Conservation (phyloP, 306 rosid genomes). For the Aeschynomene evenia region DNA sequence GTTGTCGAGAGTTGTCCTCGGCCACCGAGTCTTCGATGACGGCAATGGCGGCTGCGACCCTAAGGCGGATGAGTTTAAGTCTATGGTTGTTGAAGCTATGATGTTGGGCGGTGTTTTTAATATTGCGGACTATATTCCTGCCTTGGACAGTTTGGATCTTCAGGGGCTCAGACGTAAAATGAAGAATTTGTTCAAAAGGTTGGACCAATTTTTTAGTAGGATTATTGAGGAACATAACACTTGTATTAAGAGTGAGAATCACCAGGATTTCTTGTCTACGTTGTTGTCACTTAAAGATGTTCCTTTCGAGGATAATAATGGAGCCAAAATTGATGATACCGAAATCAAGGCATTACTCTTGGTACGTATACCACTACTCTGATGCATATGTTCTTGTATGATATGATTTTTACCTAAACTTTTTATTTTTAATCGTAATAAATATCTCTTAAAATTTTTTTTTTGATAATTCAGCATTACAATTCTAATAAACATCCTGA, state of each 20-base stretch:
- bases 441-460: no score
- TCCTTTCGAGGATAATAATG: constrained; percentile 25
- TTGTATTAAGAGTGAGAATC: constrained; percentile 21
- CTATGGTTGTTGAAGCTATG: constrained; percentile 74
- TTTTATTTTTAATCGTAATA: no score
- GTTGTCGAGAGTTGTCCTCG: constrained; percentile 61
- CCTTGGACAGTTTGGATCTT: constrained; percentile 61
- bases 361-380: constrained; percentile 37
- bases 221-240: constrained; percentile 57
- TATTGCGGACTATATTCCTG: constrained; percentile 71
- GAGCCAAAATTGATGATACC: constrained; percentile 43
- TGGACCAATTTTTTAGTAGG: constrained; percentile 52
- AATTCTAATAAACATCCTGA: no score
- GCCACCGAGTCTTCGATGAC: constrained; percentile 59
- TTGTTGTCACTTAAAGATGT: constrained; percentile 49
- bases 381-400: no score
- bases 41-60: constrained; percentile 43
- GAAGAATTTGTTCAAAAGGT: constrained; percentile 61
- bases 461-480: no score
- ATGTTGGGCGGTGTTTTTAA: constrained; percentile 62
- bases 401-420: no score
- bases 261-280: constrained; percentile 49
- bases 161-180: constrained; percentile 59
- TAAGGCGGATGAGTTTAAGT: constrained; percentile 60
- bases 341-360: constrained; percentile 73